Evolutionary conservation across 1,284 basidiomycete genomes (phyloP), one percentile per base, ranked within the genome.

Genomic region (Ganoderma boninense): DNA sequence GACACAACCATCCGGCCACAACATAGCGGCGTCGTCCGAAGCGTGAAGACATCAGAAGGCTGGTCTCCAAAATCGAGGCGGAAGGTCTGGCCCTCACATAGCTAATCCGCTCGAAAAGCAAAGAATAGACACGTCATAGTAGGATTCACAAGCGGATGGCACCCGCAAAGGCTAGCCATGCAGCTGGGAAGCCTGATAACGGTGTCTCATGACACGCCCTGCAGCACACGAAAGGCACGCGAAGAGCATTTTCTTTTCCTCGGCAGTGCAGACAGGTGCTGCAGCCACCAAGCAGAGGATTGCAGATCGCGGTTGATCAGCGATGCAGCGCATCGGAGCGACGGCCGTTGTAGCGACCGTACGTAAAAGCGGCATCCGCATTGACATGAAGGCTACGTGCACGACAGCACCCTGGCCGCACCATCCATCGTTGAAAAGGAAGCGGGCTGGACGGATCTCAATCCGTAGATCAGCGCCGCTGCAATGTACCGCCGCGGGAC

Each of bases 231-330:
- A 61, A 44, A 29, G 23, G 23, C 57, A 61, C 44, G 42, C 44
- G 44, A 38, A 2, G 35, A 13, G 56, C 38, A 35, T 1, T 20
- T 10, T 42, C 38, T 40, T 26, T 13, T 23, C n/a, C 43, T 43
- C 60, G 13, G 40, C 32, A n/a, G 65, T 49, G 44, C n/a, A 61
- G 57, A 61, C 32, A 66, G 43, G n/a, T 23, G 46, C 59, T 49
- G 35, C 43, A 42, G 60, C n/a, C 40, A 62, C 59, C 16, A 35
- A 66, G 65, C 35, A 35, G 57, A 29, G 23, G 18, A 35, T 42
- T n/a, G 65, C 59, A 52, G 65, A 66, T 66, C 65, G 59, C 35
- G 29, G 32, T n/a, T 16, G 65, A 66, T 66, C 57, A 61, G 65
- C 65, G 59, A 49, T 20, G 59, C 65, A 20, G 43, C 52, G 29